Percentiles rank a stretch among this genome's conserved stretches.
Evolutionary conservation across 108 stramenopile species (phyloP).

Genomic region (Cyclotella atomus): DNA sequence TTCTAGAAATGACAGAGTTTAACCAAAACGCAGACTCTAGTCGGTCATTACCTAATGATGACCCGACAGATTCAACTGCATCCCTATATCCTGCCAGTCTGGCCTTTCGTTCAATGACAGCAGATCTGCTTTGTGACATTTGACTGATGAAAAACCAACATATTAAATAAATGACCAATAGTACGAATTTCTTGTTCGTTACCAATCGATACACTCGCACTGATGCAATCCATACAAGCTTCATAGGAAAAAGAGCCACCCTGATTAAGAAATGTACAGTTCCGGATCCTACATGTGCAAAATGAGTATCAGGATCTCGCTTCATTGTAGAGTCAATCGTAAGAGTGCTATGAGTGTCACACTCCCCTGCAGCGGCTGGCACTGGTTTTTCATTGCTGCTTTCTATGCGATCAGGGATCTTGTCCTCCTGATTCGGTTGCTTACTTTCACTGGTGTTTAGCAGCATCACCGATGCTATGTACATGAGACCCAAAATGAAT

Average conservation of each 20-base stretch:
- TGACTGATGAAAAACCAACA: constrained; percentile 39
- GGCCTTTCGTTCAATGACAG: constrained; percentile 36
- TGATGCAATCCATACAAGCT: background rate
- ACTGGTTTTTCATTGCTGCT: background rate
- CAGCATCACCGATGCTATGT: constrained; percentile 30
- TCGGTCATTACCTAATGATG: background rate
- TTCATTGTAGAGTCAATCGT: constrained; percentile 23
- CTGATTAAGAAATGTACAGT: background rate
- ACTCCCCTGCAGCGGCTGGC: background rate
- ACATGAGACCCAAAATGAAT: constrained; percentile 33
- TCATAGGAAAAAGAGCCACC: constrained; percentile 29
- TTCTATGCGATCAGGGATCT: background rate
- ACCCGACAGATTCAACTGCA: constrained; percentile 39
- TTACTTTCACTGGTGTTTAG: constrained; percentile 8
- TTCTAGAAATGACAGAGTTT: constrained; percentile 21
- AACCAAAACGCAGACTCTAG: constrained; percentile 48
- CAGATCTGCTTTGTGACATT: constrained; percentile 39
- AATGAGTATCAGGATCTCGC: background rate
- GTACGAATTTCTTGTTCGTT: constrained; percentile 16
- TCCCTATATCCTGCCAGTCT: constrained; percentile 26
- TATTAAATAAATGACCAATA: constrained; percentile 29
- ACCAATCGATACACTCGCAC: background rate
- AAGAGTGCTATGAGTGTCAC: constrained; percentile 23
- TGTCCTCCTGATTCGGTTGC: background rate
- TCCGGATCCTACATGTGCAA: background rate